These are phyloP conservation scores for Picea sitchensis DNA, from an alignment of 75 land plant genomes.

Conservation along the genomic window DNA sequence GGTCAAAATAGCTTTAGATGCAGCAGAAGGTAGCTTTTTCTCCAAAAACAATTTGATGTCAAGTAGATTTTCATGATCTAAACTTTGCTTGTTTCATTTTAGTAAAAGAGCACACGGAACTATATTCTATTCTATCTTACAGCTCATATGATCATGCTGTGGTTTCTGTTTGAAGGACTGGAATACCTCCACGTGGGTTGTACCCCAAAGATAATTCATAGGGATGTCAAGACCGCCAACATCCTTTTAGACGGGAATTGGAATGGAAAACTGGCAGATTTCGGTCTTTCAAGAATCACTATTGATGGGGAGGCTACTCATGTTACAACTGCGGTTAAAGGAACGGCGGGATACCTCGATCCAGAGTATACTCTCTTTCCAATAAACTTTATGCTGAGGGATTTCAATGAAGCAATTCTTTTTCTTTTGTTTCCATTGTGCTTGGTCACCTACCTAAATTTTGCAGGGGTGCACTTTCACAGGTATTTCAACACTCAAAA, in stretches of 20 bases:
- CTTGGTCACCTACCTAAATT: neutral
- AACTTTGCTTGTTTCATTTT: too few relatives aligned
- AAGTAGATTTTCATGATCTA: too few relatives aligned
- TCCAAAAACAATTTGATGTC: too few relatives aligned
- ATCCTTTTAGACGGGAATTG: conserved; percentile 24
- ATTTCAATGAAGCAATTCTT: neutral
- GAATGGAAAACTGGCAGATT: conserved; percentile 28
- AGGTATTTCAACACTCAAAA: conserved; percentile 10
- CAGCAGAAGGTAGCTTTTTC: too few relatives aligned
- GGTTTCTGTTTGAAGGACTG: too few relatives aligned
- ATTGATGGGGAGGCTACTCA: conserved; percentile 20
- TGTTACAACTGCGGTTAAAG: conserved; percentile 23
- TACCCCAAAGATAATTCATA: conserved; percentile 20
- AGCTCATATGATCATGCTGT: too few relatives aligned
- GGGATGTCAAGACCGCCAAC: conserved; percentile 34
- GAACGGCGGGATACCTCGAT: conserved; percentile 35
- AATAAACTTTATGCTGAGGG: neutral
- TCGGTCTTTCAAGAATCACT: conserved; percentile 32
- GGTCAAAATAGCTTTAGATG: too few relatives aligned
- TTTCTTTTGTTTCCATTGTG: neutral
- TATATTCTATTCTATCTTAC: too few relatives aligned
- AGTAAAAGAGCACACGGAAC: too few relatives aligned
- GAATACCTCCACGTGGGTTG: too few relatives aligned
- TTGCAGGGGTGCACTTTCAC: neutral
- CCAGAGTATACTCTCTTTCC: conserved; percentile 20